phyloP scores from a whole-genome alignment of 495 filamentous ascomycete species.

The Parathielavia hyrcaniae region DNA sequence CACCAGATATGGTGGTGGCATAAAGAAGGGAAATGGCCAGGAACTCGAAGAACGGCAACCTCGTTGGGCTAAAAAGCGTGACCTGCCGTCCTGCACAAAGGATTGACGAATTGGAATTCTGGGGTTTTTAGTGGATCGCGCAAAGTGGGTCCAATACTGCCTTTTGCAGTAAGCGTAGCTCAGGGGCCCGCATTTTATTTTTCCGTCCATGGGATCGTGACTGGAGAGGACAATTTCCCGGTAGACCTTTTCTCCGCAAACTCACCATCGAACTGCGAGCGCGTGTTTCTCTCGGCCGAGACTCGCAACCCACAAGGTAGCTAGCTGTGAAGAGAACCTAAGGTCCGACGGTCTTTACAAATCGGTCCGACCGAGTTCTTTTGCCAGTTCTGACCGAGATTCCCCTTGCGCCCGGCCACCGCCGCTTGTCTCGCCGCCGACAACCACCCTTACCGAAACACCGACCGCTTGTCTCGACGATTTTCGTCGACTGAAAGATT shows the following conservation, averaged over 20 bases:
- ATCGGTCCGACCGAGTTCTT: background rate
- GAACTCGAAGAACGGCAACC: too few species aligned
- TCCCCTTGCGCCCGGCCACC: too few species aligned
- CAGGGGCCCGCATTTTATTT: conserved; percentile 6
- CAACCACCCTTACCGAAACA: conserved; percentile 2
- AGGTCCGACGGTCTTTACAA: background rate
- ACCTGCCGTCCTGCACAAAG: too few species aligned
- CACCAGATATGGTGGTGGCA: too few species aligned
- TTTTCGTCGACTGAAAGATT: background rate
- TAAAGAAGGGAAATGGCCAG: too few species aligned
- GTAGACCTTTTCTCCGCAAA: conserved; percentile 18
- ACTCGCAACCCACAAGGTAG: background rate
- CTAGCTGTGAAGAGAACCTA: too few species aligned
- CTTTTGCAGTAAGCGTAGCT: background rate
- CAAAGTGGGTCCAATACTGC: background rate
- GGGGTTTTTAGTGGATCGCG: too few species aligned
- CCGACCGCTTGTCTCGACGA: background rate
- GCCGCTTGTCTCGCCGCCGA: conserved; percentile 13
- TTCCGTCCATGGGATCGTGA: conserved; percentile 13
- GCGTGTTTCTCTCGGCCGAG: background rate
- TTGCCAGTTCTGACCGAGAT: background rate
- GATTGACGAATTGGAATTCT: background rate
- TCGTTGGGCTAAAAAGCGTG: too few species aligned
- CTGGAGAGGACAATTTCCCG: conserved; percentile 20
- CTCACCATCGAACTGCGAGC: background rate